Evolutionary conservation across 352 stramenopile genomes (phyloP), one percentile per base, ranked within the genome.

Genomic region (Phytophthora pluvialis): DNA sequence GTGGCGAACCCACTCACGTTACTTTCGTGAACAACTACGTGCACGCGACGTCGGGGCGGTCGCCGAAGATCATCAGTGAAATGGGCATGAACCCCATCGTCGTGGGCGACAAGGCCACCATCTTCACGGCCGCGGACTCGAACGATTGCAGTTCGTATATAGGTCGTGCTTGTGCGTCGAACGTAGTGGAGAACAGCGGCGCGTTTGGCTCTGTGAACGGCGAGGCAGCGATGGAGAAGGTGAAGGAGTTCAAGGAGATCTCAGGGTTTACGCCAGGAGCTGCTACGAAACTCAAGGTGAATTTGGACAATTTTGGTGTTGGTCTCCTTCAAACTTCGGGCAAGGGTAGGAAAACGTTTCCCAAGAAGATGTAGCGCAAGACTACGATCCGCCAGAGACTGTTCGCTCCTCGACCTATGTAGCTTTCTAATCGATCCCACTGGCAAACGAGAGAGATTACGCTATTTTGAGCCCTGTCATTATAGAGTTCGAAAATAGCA

Each of bases 91-190:
- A 3, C 11, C 58, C 54, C 13, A 67, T 76, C 46, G 68, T 77
- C 4, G 54, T 73, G 29, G 65, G 54, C 1, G 71, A 80, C 21
- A 67, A 73, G 1, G 71, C 60, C 33, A 80, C 76, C 61, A 83
- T 80, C 62, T 77, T 74, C 64, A 80, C 61, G 71, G 52, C 35
- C 28, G 63, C 76, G 64, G 80, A 78, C 57, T 73, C 46, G 15
- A 39, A 58, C 36, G 60, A 69, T n/a, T 69, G 60, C 21, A 54
- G 15, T 44, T 28, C 43, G 18, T 47, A 10, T 11, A 5, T 69
- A 15, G 60, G 60, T 9, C 60, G 60, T 4, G 35, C 45, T 8
- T 68, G 51, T 43, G 15, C 39, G 16, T 44, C 31, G 11, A 69
- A 69, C 38, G n/a, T 39, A 1, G 1, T 64, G 29, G 31, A 59